Percentiles rank a stretch among this genome's conserved stretches.
phyloP scores from a whole-genome alignment of 805 yeast species.

The Groenewaldozyma tartarivorans region DNA sequence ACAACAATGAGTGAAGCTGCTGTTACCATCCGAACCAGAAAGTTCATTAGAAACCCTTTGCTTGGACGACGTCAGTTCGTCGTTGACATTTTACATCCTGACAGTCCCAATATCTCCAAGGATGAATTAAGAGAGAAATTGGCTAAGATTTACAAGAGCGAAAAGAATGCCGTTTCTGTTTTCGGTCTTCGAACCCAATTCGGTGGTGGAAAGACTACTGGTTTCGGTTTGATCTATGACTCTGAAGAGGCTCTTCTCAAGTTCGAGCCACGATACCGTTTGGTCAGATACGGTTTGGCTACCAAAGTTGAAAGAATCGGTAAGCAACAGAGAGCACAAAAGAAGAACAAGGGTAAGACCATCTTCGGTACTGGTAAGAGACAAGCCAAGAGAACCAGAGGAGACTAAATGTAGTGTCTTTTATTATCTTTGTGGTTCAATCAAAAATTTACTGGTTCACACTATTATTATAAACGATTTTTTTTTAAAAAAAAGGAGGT shows the following conservation, averaged over 20 bases:
- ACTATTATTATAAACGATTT: too few species aligned
- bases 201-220: conserved; percentile 99
- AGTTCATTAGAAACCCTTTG: conserved; percentile 98
- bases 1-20: conserved; percentile 86
- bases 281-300: conserved; percentile 97
- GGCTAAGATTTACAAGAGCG: conserved; percentile 82
- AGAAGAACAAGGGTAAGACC: conserved; percentile 99
- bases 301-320: conserved; percentile 93
- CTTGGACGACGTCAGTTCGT: conserved; percentile 99
- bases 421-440: too few species aligned
- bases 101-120: conserved; percentile 98
- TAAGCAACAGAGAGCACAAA: conserved; percentile 99
- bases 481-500: too few species aligned
- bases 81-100: conserved; percentile 98
- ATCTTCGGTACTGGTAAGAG: conserved; percentile 96
- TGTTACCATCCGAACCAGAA: conserved; percentile 99
- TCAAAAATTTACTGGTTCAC: too few species aligned
- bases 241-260: conserved; percentile 95
- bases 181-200: conserved; percentile 99
- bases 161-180: conserved; percentile 90
- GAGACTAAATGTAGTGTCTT: conserved; percentile 12
- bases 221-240: conserved; percentile 98
- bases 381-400: conserved; percentile 57
- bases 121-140: conserved; percentile 96
- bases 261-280: conserved; percentile 99